Base-by-base conservation (phyloP, 2,329 filamentous ascomycete species). In the Fusarium pseudograminearum region DNA sequence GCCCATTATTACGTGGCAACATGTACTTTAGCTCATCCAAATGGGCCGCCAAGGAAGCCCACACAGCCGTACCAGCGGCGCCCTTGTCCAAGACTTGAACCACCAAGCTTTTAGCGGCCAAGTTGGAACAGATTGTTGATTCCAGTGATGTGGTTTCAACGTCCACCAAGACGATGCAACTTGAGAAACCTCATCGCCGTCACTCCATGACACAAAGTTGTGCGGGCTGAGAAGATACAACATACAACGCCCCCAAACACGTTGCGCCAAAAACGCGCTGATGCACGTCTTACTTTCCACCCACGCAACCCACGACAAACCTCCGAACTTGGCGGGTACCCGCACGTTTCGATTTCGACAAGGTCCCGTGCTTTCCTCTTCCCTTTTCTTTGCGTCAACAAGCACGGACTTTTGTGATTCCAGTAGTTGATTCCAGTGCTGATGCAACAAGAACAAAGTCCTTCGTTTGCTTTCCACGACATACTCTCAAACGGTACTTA, bases 1-100 rank as follows among this genome's bases (percentile, higher is more conserved):
- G 50, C 70, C 22, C 68, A 73, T 75, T 75, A 73, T 75, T 75
- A 75, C 73, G 73, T 75, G 73, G 73, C 73, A 73, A 73, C 36
- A 22, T 40, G 36, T 56, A 72, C 61, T 73, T 42, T 72, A 71
- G 68, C 59, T 74, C 62, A 63, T 65, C 54, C 73, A 73, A 72
- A 74, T 72, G 73, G 73, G 71, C 70, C 73, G 68, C 71, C 68
- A 72, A 75, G 65, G 51, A 70, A 70, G 57, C 63, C 71, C 62
- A 73, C 69, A 48, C 59, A 54, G 47, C 65, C 58, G 61, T 54
- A 60, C 59, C 57, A 71, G 69, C 63, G 62, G 72, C 68, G 62
- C 60, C 67, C 58, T 70, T 65, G 64, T 55, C 60, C 46, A 50
- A 63, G 59, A 53, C 51, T 70, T 71, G 52, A 61, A 54, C 46